Evolutionary conservation across 139 green algal species (phyloP), one percentile per base, ranked within the genome.

Genomic region (Edaphochlamys debaryana): DNA sequence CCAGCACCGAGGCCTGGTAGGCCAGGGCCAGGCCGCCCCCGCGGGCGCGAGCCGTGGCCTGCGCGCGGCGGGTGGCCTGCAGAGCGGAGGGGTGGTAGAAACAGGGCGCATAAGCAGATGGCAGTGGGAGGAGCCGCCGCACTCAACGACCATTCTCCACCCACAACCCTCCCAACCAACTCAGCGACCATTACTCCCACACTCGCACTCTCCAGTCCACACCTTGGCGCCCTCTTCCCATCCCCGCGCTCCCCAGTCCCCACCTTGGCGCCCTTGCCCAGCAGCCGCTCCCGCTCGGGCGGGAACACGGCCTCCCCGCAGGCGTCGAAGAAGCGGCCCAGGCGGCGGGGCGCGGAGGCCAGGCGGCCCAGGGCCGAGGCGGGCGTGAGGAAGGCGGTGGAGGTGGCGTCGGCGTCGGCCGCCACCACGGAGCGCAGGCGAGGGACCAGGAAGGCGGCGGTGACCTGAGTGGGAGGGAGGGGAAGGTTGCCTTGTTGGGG

Each of bases 361-460:
- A 98, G 84, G 30, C 87, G 85, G n/a, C 36, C 68, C 3, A 95
- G 36, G 0, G 91, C 94, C 4, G 89, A 82, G 1, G 76, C 50
- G 34, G 88, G 87, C 7, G 95, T 98, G 23, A 98, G 87, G 89
- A 93, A 98, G 56, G 85, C 87, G 54, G 85, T 86, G 76, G 90
- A 92, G n/a, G 81, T 89, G 38, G 77, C 82, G 56, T 50, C 74
- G 27, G 79, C 56, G 60, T 74, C 74, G n/a, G 83, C 89, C 2
- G 89, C 92, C 37, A 92, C 85, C 25, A 90, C 89, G 42, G 79
- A 90, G 84, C 93, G 92, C 4, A 94, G 79, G 50, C 94, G 89
- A 0, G 95, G 95, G 29, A 96, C 95, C 67, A 98, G 89, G 67
- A 93, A 96, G 0, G 93, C 92, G 4, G 95, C 95, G 23, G 94